These are phyloP conservation scores for Nemania sp. DNA, from an alignment of 2,329 filamentous ascomycete species.

Conservation along the genomic window DNA sequence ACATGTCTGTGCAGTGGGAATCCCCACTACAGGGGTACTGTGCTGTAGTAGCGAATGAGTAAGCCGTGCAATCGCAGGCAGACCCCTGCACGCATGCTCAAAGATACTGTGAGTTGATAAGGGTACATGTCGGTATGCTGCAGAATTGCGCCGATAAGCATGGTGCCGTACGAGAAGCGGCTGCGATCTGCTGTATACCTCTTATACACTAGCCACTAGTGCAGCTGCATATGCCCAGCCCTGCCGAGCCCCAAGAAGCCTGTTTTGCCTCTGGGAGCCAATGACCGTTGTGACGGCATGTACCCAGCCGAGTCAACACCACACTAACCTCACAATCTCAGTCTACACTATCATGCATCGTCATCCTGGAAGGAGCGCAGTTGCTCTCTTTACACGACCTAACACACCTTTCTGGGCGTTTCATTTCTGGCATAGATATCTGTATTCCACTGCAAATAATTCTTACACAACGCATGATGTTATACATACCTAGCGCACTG, in stretches of 20 bases:
- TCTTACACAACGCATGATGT: too few species aligned
- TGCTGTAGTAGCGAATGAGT: conserved; percentile 10
- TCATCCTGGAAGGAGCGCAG: background rate
- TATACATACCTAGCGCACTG: too few species aligned
- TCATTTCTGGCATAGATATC: too few species aligned
- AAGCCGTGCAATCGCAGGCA: conserved; percentile 13
- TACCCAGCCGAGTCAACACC: background rate
- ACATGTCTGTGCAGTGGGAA: conserved; percentile 11
- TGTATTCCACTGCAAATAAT: too few species aligned
- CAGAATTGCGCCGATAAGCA: background rate
- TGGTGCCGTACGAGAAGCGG: background rate
- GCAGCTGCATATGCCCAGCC: conserved; percentile 21
- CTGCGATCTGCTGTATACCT: conserved; percentile 13
- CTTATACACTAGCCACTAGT: background rate
- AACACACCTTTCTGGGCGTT: too few species aligned
- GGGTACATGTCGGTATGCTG: background rate
- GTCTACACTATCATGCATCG: background rate
- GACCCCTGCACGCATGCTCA: background rate
- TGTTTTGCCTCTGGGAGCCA: conserved; percentile 21
- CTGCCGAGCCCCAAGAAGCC: conserved; percentile 22
- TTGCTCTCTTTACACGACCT: too few species aligned
- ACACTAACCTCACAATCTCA: background rate
- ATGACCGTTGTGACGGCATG: background rate
- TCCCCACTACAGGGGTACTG: conserved; percentile 9
- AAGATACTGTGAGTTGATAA: background rate